phyloP scores from a whole-genome alignment of 495 filamentous ascomycete genomes.

The Tuber microsphaerosporum region DNA sequence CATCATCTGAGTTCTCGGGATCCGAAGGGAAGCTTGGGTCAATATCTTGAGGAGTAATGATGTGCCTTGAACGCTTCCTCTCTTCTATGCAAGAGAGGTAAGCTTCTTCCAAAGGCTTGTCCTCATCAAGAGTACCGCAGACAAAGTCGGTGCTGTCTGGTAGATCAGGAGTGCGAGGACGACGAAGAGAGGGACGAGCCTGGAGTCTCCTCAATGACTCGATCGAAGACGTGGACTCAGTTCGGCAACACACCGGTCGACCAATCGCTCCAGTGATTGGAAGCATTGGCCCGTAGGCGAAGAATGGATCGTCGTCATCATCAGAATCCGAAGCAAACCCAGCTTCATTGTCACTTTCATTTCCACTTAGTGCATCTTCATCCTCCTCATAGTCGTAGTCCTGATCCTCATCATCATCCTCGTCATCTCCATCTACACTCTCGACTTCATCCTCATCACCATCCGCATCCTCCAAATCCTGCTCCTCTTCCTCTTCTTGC shows the following conservation, averaged over 20 bases:
- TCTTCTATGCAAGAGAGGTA: slow-evolving; percentile 81
- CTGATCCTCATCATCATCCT: slow-evolving; percentile 45
- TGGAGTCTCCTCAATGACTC: slow-evolving; percentile 53
- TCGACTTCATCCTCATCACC: slow-evolving; percentile 51
- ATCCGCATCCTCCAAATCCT: slow-evolving; percentile 54
- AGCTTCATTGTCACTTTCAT: slow-evolving; percentile 91
- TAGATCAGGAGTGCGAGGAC: slow-evolving; percentile 69
- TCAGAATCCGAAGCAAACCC: slow-evolving; percentile 62
- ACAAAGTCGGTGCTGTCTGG: slow-evolving; percentile 98
- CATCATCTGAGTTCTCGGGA: slow-evolving; percentile 66
- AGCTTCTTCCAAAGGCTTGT: slow-evolving; percentile 83
- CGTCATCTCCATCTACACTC: slow-evolving; percentile 46
- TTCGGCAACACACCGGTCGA: slow-evolving; percentile 44
- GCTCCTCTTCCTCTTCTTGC: slow-evolving; percentile 61
- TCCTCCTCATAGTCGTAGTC: slow-evolving; percentile 58
- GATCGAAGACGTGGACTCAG: slow-evolving; percentile 57
- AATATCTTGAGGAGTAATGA: slow-evolving; percentile 81
- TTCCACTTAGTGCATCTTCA: slow-evolving; percentile 63
- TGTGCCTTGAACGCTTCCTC: slow-evolving; percentile 69
- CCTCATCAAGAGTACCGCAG: slow-evolving; percentile 92
- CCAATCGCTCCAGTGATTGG: slow-evolving; percentile 34
- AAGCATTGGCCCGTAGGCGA: slow-evolving; percentile 40
- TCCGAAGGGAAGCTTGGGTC: slow-evolving; percentile 96
- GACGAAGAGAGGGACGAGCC: slow-evolving; percentile 44
- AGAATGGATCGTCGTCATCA: slow-evolving; percentile 44